These are phyloP conservation scores for Colletotrichum tanaceti DNA, from an alignment of 2,329 filamentous ascomycete species.

Conservation along the genomic window DNA sequence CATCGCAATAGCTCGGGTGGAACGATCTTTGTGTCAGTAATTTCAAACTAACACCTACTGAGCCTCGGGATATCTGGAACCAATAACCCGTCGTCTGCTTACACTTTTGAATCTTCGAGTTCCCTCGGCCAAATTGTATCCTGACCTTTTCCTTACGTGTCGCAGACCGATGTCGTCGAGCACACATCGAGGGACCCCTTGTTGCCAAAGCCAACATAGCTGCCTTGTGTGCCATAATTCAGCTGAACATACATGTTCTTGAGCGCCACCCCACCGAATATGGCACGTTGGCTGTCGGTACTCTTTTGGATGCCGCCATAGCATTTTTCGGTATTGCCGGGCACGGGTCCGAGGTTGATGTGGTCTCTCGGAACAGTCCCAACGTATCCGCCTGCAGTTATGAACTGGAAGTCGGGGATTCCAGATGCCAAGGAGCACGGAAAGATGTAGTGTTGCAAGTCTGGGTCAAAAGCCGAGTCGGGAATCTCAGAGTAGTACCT, in stretches of 20 bases:
- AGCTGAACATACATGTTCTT: conserved; percentile 75
- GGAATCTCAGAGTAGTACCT: conserved; percentile 70
- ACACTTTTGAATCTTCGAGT: background rate
- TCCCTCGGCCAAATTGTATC: background rate
- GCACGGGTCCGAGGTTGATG: conserved; percentile 65
- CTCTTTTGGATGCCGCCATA: conserved; percentile 80
- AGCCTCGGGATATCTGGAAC: background rate
- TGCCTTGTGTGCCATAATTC: conserved; percentile 25
- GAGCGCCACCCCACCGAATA: conserved; percentile 83
- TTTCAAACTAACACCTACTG: background rate
- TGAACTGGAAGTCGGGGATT: conserved; percentile 69
- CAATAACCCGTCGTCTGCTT: background rate
- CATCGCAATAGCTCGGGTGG: conserved; percentile 2
- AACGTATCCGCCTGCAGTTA: conserved; percentile 60
- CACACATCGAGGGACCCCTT: conserved; percentile 33
- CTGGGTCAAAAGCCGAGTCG: conserved; percentile 61
- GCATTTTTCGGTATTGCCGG: conserved; percentile 66
- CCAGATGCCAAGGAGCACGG: conserved; percentile 64
- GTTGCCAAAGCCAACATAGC: conserved; percentile 28
- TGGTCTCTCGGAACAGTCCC: conserved; percentile 66
- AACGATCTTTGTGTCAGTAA: background rate
- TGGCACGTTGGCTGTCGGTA: conserved; percentile 62
- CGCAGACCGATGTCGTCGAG: conserved; percentile 19
- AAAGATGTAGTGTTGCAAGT: conserved; percentile 64
- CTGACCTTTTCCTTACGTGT: background rate